Evolutionary conservation across 176 grass and related monocot genomes (phyloP), one percentile per base, ranked within the genome.

Genomic region (Aegilops umbellulata): DNA sequence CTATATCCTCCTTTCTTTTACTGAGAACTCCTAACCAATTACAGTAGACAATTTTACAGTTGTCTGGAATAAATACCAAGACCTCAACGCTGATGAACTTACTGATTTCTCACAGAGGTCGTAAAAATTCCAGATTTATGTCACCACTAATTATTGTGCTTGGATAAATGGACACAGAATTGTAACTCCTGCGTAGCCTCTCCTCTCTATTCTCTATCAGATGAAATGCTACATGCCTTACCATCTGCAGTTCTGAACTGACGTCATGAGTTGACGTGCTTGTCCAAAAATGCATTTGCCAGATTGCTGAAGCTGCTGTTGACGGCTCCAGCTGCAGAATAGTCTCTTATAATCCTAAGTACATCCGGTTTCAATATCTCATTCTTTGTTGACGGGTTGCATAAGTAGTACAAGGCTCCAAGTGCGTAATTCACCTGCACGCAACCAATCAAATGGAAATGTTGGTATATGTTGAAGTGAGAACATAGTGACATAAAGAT

Each of bases 361-460:
- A 92, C 83, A 60, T 94, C 85, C n/a, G 94, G 92, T 85, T 97
- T 94, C 83, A 94, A n/a, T 38, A 94, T 94, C 15, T 97, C 90
- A 65, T 88, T 97, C 75, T 92, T 92, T 47, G 94, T 89, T 1
- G 41, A 90, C 17, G 87, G 26, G 85, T 84, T 90, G 82, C 87
- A 92, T 20, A 92, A 79, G 67, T 92, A 94, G 92, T 94, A 97
- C 67, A 97, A 70, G 87, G 88, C 86, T 32, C 94, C 94, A 86
- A 94, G 92, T 55, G 95, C 95, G 69, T 93, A 97, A 60, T 60
- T 90, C 64, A 97, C 95, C 95, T 97, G 82, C 27, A 77, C 39
- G 26, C 34, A 47, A 64, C 22, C 24, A 77, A 69, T 4, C 46
- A 39, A 64, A 64, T 13, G 32, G 39, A 75, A 79, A 55, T 60